phyloP scores from a whole-genome alignment of 2,329 filamentous ascomycete species.

The Fusarium musae region DNA sequence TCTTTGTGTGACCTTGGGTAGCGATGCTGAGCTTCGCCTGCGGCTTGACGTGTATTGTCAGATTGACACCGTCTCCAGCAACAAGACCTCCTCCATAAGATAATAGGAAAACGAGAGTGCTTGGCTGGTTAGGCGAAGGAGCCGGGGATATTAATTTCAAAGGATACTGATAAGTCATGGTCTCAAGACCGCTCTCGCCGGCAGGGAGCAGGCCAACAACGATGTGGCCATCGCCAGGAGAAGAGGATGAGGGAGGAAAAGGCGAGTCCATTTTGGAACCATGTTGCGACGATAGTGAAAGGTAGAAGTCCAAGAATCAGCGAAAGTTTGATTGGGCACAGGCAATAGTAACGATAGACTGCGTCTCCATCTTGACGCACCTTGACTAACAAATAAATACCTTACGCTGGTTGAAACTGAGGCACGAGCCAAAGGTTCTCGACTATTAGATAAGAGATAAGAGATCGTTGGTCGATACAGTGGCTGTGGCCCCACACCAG shows the following conservation, averaged over 20 bases:
- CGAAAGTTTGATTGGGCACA: not conserved
- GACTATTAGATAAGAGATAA: slow-evolving; percentile 33
- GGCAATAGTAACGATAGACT: slow-evolving; percentile 3
- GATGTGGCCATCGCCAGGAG: slow-evolving; percentile 82
- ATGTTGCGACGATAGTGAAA: slow-evolving; percentile 31
- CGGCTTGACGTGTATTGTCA: slow-evolving; percentile 73
- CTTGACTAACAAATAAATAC: slow-evolving; percentile 20
- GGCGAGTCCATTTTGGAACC: slow-evolving; percentile 68
- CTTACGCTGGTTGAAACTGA: slow-evolving; percentile 15
- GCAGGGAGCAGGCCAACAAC: slow-evolving; percentile 78
- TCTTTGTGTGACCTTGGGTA: slow-evolving; percentile 88
- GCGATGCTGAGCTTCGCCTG: slow-evolving; percentile 74
- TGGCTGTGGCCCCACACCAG: slow-evolving; percentile 33
- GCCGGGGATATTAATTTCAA: slow-evolving; percentile 91
- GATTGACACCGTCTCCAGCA: slow-evolving; percentile 82
- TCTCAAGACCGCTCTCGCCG: slow-evolving; percentile 75
- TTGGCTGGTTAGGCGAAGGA: slow-evolving; percentile 70
- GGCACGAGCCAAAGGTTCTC: slow-evolving; percentile 10
- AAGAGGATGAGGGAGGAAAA: slow-evolving; percentile 78
- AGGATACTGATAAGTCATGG: slow-evolving; percentile 90
- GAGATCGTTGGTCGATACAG: slow-evolving; percentile 19
- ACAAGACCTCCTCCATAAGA: slow-evolving; percentile 96
- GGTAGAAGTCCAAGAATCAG: not conserved
- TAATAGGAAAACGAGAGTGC: slow-evolving; percentile 85
- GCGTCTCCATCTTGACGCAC: slow-evolving; percentile 26